Conservation (phyloP, 345 rosid genomes). For the Syzygium oleosum region DNA sequence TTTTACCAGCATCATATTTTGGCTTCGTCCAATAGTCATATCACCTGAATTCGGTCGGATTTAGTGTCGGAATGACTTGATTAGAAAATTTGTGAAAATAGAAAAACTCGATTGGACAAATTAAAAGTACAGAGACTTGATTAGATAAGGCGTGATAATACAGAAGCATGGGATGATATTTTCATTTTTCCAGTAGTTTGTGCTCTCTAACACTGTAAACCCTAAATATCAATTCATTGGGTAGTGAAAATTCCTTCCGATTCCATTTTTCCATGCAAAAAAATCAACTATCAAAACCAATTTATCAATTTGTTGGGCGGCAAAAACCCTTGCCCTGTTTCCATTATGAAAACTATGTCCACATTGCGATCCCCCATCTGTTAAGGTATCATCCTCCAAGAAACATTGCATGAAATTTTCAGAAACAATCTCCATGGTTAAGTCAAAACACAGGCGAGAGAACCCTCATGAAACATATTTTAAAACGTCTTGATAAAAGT, state of each 20-base stretch:
- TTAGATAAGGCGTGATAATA: rapidly evolving
- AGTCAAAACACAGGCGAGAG: too few species aligned
- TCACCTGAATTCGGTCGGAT: not conserved
- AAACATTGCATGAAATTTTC: too few species aligned
- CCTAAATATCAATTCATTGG: not conserved
- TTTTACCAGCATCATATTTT: not conserved
- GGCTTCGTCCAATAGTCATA: not conserved
- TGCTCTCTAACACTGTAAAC: not conserved
- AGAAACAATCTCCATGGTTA: too few species aligned
- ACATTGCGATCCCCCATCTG: not conserved
- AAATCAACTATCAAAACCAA: not conserved
- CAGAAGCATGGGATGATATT: not conserved
- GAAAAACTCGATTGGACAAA: not conserved
- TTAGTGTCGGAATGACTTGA: not conserved
- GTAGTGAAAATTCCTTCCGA: not conserved
- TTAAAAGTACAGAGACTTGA: not conserved
- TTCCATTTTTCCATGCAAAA: not conserved
- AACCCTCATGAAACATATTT: too few species aligned
- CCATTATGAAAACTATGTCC: not conserved
- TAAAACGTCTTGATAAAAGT: too few species aligned
- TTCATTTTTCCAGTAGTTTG: not conserved
- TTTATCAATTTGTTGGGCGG: not conserved
- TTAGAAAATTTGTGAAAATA: not conserved
- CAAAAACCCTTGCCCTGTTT: not conserved
- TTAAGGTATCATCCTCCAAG: too few species aligned